These are phyloP conservation scores for Linaria vulgaris DNA, from an alignment of 257 asterid species.

Conservation along the genomic window DNA sequence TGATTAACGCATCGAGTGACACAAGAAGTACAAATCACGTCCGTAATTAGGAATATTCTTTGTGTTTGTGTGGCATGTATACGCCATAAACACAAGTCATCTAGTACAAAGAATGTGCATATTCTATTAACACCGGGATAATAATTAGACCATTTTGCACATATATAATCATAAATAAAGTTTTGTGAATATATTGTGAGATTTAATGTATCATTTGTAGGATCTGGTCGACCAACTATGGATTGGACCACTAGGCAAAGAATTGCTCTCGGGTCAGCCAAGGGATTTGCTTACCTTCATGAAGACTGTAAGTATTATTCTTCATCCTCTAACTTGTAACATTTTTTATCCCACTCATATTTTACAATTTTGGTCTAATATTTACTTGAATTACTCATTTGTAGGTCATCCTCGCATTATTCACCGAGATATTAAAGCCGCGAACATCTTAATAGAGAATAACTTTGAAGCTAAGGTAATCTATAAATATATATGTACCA, in stretches of 20 bases:
- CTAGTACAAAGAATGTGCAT: too few species aligned
- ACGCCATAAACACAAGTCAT: too few species aligned
- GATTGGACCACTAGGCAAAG: constrained; percentile 38
- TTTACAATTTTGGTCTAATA: not conserved
- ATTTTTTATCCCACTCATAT: not conserved
- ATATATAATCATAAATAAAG: too few species aligned
- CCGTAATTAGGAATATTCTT: too few species aligned
- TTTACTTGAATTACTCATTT: not conserved
- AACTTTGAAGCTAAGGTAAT: constrained; percentile 77
- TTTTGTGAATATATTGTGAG: not conserved
- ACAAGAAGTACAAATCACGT: too few species aligned
- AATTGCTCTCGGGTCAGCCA: constrained; percentile 42
- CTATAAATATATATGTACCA: too few species aligned
- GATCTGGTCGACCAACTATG: constrained; percentile 30
- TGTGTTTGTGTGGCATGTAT: too few species aligned
- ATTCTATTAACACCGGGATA: not conserved
- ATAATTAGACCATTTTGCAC: not conserved
- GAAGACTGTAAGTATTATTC: constrained; percentile 34
- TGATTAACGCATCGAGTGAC: too few species aligned
- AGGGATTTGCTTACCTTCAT: constrained; percentile 46
- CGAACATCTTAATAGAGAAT: constrained; percentile 68
- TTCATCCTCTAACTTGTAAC: not conserved
- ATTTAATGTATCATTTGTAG: not conserved
- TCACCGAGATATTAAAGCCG: constrained; percentile 85
- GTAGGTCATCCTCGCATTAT: constrained; percentile 93